These are phyloP conservation scores for Orbilia javanica DNA, from an alignment of 2,329 filamentous ascomycete genomes.

Conservation along the genomic window DNA sequence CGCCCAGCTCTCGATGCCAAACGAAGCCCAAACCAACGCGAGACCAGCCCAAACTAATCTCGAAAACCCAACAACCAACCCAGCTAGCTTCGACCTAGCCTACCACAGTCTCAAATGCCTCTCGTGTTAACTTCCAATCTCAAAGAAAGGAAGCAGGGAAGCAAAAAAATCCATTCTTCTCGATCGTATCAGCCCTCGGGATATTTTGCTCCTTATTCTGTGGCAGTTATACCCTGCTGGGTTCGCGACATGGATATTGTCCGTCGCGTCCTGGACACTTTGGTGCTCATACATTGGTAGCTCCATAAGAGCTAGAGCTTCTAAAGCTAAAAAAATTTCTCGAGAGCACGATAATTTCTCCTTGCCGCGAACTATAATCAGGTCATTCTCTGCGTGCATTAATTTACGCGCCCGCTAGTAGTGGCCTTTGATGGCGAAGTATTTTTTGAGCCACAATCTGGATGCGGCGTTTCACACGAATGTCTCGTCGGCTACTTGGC, in stretches of 20 bases:
- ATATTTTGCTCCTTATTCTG: background rate
- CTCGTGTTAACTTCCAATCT: background rate
- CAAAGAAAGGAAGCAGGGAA: too few species aligned
- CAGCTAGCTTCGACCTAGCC: background rate
- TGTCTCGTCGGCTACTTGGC: background rate
- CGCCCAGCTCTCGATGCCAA: background rate
- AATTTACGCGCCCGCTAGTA: background rate
- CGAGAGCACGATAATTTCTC: background rate
- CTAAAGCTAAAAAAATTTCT: background rate
- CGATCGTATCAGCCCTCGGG: background rate
- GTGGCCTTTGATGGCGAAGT: background rate
- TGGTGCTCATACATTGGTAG: background rate
- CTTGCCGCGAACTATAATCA: background rate
- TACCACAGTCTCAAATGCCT: background rate
- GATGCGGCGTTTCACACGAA: background rate
- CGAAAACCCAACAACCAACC: background rate
- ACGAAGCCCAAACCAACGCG: background rate
- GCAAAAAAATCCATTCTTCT: background rate
- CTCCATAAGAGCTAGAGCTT: background rate
- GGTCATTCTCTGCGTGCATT: background rate
- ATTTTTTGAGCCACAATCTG: background rate
- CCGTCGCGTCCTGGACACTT: constrained; percentile 4
- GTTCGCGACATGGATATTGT: background rate
- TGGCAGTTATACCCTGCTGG: background rate
- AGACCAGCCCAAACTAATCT: background rate